phyloP scores from a whole-genome alignment of 208 protist species.

The Phytomonas francai region DNA sequence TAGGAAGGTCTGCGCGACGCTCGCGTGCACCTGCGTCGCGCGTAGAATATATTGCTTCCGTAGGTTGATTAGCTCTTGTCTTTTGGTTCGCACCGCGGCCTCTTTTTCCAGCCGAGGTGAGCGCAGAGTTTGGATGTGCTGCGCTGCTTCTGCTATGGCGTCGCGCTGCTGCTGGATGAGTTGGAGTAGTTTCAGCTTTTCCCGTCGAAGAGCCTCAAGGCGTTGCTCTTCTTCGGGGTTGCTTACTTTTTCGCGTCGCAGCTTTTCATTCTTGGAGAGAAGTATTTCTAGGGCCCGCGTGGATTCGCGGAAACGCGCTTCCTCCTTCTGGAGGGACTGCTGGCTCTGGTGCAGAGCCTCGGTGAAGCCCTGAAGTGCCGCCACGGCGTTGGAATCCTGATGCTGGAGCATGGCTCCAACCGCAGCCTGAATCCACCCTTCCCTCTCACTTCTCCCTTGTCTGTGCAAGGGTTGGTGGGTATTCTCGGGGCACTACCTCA shows the following conservation, averaged over 20 bases:
- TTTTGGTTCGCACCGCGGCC: background rate
- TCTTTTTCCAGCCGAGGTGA: conserved; percentile 14
- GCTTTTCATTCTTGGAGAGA: conserved; percentile 7
- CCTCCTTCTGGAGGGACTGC: conserved; percentile 27
- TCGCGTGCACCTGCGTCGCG: conserved; percentile 12
- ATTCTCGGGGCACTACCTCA: no score
- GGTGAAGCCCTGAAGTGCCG: conserved; percentile 32
- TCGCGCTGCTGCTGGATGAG: conserved; percentile 15
- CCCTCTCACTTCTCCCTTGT: no score
- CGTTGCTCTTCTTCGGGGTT: conserved; percentile 18
- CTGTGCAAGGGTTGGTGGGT: no score
- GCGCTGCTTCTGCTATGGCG: conserved; percentile 6
- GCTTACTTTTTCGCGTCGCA: conserved; percentile 12
- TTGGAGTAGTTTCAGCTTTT: conserved; percentile 24
- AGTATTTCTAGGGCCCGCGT: conserved; percentile 14
- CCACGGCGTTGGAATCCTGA: conserved; percentile 24
- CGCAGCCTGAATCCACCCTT: no score
- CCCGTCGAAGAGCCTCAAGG: conserved; percentile 26
- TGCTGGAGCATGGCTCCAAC: conserved; percentile 21
- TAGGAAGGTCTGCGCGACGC: conserved; percentile 14
- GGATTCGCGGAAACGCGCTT: conserved; percentile 15
- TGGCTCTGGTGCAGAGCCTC: conserved; percentile 30
- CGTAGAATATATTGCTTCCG: conserved; percentile 13
- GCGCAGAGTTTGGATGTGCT: conserved; percentile 23
- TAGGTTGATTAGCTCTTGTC: conserved; percentile 14